Base-by-base conservation (phyloP, 805 yeast genomes). In the Candida peoriensis region DNA sequence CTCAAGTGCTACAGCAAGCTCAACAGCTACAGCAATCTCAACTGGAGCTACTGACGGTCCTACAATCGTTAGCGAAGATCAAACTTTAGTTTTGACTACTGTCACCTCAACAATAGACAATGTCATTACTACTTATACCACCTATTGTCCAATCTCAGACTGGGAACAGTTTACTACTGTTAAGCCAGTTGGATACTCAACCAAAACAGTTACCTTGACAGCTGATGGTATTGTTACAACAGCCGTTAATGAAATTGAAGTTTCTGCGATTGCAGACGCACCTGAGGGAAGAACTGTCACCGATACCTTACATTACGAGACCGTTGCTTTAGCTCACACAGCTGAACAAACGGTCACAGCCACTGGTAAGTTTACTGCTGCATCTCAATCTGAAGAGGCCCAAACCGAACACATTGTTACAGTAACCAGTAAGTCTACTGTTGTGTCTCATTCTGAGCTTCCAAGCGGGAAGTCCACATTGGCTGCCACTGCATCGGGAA, bases 131-230 rank as follows among this genome's bases (percentile, higher is more conserved):
- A 25, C 28, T 16, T 46, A 46, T 42, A 44, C 50, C 11, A 44
- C 50, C 5, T 44, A 36, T 33, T 42, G 48, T 16, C 52, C 52
- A 36, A 20, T 41, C 18, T 22, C 41, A 8, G 37, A 33, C 4
- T 10, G 26, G 12, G 28, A 21, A n/a, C 20, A 27, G 20, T 14
- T 30, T 19, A 35, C 44, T 7, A 41, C 48, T 7, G 49, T 43
- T 15, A 19, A 28, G 4, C 37, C 47, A 16, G 42, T 38, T 4
- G 37, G 37, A 16, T 36, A 42, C 20, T 26, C 41, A 4, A 33
- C 33, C 3, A 30, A 28, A 8, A 26, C 24, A 12, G 40, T 36
- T 20, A 33, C 28, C 14, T 12, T 20, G 21, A 37, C 41, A 7
- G 26, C 28, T 14, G 18, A 31, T 13, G 38, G 35, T 28, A 14